phyloP scores from a whole-genome alignment of 352 stramenopile genomes.

The Globisporangium parvum region DNA sequence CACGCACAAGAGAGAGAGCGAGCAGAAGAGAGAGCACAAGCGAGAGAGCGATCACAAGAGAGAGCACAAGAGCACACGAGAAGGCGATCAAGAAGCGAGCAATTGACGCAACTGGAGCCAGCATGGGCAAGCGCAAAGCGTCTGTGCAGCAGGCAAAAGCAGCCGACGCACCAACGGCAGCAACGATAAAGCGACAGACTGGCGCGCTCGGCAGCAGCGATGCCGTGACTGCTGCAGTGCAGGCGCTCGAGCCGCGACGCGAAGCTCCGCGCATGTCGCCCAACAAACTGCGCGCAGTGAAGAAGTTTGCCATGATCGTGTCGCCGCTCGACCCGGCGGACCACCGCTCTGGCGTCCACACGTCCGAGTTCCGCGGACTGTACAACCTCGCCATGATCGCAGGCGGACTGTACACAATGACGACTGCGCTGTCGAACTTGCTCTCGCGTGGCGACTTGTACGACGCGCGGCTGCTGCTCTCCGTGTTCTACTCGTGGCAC shows the following conservation, averaged over 20 bases:
- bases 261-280: neutral
- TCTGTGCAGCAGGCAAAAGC: slow-evolving; percentile 1
- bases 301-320: slow-evolving; percentile 55
- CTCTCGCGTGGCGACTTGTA: slow-evolving; percentile 38
- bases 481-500: slow-evolving; percentile 68
- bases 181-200: neutral
- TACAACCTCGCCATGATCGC: slow-evolving; percentile 75
- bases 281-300: slow-evolving; percentile 23
- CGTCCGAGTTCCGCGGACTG: slow-evolving; percentile 68
- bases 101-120: too few relatives aligned
- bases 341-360: slow-evolving; percentile 56
- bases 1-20: too few relatives aligned
- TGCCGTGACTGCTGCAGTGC: neutral
- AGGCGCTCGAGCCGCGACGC: neutral
- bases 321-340: slow-evolving; percentile 68
- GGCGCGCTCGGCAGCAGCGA: neutral
- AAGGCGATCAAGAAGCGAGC: too few relatives aligned
- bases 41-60: too few relatives aligned
- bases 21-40: too few relatives aligned
- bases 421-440: slow-evolving; percentile 49
- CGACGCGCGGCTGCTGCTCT: slow-evolving; percentile 48
- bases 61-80: neutral
- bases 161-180: neutral
- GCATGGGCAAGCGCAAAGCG: slow-evolving; percentile 8
- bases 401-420: slow-evolving; percentile 57